These are phyloP conservation scores for Lasiodiplodia gonubiensis DNA, from an alignment of 2,329 filamentous ascomycete genomes.

Conservation along the genomic window DNA sequence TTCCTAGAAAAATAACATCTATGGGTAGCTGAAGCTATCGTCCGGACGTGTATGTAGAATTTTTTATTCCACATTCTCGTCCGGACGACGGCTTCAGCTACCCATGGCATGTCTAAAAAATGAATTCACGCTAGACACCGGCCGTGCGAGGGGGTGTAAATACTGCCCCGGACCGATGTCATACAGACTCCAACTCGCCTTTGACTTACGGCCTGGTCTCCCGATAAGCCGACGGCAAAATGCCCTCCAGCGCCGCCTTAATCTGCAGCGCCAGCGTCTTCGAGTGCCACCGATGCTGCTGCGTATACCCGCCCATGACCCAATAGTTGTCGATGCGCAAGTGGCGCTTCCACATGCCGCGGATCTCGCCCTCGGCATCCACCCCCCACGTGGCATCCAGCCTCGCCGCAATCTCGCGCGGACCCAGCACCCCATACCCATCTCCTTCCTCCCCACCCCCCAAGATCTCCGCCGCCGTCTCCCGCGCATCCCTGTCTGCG, in stretches of 20 bases:
- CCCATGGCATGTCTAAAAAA: too few species aligned
- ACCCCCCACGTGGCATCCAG: slow-evolving; percentile 51
- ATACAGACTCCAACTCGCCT: too few species aligned
- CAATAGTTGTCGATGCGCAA: not conserved
- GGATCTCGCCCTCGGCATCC: slow-evolving; percentile 41
- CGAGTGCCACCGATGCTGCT: slow-evolving; percentile 23
- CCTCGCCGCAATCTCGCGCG: slow-evolving; percentile 37
- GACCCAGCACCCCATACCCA: slow-evolving; percentile 32
- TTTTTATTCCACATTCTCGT: too few species aligned
- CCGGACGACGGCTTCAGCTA: too few species aligned
- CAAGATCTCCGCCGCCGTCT: slow-evolving; percentile 37
- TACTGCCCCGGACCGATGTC: too few species aligned
- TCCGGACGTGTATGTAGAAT: too few species aligned
- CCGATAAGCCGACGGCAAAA: slow-evolving; percentile 13
- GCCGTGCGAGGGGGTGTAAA: too few species aligned
- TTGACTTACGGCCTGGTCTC: not conserved
- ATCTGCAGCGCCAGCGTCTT: slow-evolving; percentile 12
- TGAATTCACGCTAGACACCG: too few species aligned
- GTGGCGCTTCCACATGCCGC: slow-evolving; percentile 20
- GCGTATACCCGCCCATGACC: slow-evolving; percentile 18
- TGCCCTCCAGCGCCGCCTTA: slow-evolving; percentile 4
- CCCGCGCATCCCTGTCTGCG: slow-evolving; percentile 46
- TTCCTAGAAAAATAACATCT: too few species aligned
- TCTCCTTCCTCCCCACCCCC: slow-evolving; percentile 2
- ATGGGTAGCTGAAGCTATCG: too few species aligned